Conservation (phyloP, 75 land plant genomes). For the Selaginella tamariscina region DNA sequence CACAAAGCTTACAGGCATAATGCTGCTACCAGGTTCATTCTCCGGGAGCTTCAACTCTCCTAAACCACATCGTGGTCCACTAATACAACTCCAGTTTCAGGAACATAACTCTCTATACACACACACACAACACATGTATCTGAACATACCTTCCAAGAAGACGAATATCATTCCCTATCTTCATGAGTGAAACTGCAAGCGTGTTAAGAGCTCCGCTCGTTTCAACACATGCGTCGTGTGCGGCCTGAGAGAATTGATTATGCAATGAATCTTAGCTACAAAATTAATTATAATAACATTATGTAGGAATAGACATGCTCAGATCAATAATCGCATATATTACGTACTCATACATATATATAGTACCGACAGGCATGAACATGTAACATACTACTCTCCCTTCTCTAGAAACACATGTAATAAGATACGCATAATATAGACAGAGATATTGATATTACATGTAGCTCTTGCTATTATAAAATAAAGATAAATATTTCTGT, state of each 20-base stretch:
- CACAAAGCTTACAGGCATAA: constrained; percentile 73
- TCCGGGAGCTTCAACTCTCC: constrained; percentile 91
- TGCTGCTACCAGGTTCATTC: constrained; percentile 99
- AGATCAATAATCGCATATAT: too few species aligned
- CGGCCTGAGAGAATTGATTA: too few species aligned
- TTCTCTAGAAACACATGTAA: too few species aligned
- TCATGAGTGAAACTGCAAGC: constrained; percentile 76
- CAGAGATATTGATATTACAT: too few species aligned
- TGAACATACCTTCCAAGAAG: constrained; percentile 72
- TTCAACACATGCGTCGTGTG: constrained; percentile 99
- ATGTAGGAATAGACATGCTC: neutral
- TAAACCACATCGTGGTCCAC: constrained; percentile 98
- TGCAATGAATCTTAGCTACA: too few species aligned
- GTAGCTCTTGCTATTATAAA: too few species aligned
- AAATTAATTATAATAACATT: neutral
- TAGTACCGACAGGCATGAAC: too few species aligned
- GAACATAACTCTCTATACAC: neutral
- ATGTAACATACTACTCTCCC: too few species aligned
- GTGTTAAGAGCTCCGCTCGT: constrained; percentile 95
- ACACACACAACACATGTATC: neutral
- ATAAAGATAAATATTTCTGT: neutral
- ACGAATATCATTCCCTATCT: constrained; percentile 93
- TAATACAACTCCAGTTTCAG: constrained; percentile 18
- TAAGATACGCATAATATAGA: too few species aligned
- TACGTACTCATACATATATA: too few species aligned